Evolutionary conservation across 2,329 filamentous ascomycete genomes (phyloP).

Genomic region (Alternaria incomplexa): DNA sequence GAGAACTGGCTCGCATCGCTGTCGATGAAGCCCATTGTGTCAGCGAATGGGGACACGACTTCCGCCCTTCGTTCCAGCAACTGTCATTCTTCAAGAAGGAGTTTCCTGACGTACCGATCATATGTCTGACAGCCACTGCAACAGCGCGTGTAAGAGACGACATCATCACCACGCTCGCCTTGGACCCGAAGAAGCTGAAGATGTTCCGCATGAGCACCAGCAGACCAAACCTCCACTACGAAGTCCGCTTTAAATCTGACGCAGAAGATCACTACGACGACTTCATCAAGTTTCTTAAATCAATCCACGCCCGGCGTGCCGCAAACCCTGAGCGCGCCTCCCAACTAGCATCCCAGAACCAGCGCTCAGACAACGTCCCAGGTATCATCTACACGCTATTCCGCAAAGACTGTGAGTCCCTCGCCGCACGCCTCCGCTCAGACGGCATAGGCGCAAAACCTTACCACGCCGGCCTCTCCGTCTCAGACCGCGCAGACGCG

Average conservation of each 20-base stretch:
- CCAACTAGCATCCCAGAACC: conserved; percentile 61
- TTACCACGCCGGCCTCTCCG: conserved; percentile 73
- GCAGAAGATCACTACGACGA: conserved; percentile 76
- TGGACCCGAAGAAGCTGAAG: conserved; percentile 69
- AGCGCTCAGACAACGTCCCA: conserved; percentile 67
- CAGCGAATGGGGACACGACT: conserved; percentile 97
- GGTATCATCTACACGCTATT: conserved; percentile 83
- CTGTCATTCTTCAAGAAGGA: conserved; percentile 83
- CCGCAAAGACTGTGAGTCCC: conserved; percentile 74
- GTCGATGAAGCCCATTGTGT: conserved; percentile 97
- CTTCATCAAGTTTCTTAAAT: conserved; percentile 77
- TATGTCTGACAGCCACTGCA: conserved; percentile 90
- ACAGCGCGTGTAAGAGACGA: conserved; percentile 82
- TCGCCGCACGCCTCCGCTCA: conserved; percentile 69
- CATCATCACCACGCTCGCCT: conserved; percentile 75
- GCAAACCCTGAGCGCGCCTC: conserved; percentile 61
- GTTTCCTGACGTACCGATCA: conserved; percentile 86
- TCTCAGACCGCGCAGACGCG: conserved; percentile 72
- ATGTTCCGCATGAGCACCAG: conserved; percentile 84
- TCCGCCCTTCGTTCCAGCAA: conserved; percentile 88
- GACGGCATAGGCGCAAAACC: conserved; percentile 76
- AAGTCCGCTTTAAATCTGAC: conserved; percentile 82
- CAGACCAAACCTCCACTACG: conserved; percentile 86
- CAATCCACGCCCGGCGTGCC: conserved; percentile 73
- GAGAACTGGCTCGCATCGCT: conserved; percentile 84